Evolutionary conservation across 2,329 filamentous ascomycete genomes (phyloP), one percentile per base, ranked within the genome.

Genomic region (Aurifilum marmelostoma): DNA sequence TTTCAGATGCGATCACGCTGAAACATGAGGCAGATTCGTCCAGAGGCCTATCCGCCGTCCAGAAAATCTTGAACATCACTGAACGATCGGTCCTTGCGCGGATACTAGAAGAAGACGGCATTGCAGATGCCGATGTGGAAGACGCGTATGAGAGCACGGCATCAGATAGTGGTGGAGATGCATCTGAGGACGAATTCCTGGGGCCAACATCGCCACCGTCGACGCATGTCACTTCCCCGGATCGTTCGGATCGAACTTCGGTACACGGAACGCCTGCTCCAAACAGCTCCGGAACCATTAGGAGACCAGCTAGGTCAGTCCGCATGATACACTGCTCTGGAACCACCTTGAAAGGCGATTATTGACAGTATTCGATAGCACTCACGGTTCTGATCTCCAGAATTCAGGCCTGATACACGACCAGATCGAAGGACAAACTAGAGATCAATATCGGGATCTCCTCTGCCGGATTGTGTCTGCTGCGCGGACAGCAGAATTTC

Each of bases 1-100:
- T 81, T 78, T 75, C 71, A 18, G 72, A 78, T 24, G 71, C 72
- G 21, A 39, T 12, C 9, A 72, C 73, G 4, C 67, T 72, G 39
- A 68, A 66, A 21, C 41, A 2, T 0, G 66, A 59, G 2, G n/a
- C 2, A 2, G 21, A 67, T 3, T 65, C 60, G n/a, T 63, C 66
- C 1, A 67, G 69, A 3, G 73, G 70, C 21, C 50, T 71, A 0
- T 29, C 29, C 1, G 72, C 71, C 24, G 5, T 24, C 0, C 67
- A 37, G 27, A 18, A 29, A 3, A 7, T 69, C 14, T 21, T 63
- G 18, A 21, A 29, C n/a, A 47, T n/a, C 14, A 8, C 52, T 1
- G 14, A 18, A 14, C 52, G 52, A 56, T 32, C 14, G 18, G 54
- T 9, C 29, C 39, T 2, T n/a, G 3, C 32, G 6, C 32, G 2